A percentile compares a stretch with the other conserved stretches of the same genome.
These are phyloP conservation scores for Colletotrichum sp. DNA, from an alignment of 2,329 filamentous ascomycete genomes.

Conservation along the genomic window DNA sequence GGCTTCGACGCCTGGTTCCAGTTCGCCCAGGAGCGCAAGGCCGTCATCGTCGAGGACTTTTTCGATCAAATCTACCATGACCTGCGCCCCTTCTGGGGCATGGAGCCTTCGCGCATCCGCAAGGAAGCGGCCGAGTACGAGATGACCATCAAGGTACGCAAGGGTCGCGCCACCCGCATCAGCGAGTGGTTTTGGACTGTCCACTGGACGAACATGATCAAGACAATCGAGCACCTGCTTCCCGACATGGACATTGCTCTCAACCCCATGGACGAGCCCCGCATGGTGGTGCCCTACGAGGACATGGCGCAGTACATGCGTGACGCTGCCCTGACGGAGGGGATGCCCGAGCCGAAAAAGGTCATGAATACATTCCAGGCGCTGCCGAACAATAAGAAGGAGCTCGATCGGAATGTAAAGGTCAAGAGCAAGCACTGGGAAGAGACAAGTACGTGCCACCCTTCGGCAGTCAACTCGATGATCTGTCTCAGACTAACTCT, in stretches of 20 bases:
- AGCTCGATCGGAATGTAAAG: conserved; percentile 34
- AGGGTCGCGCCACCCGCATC: conserved; percentile 53
- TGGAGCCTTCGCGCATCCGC: conserved; percentile 52
- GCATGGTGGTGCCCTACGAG: conserved; percentile 68
- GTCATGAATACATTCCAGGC: conserved; percentile 49
- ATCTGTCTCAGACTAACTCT: background rate
- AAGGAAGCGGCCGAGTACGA: conserved; percentile 60
- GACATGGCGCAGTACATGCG: conserved; percentile 60
- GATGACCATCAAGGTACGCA: conserved; percentile 65
- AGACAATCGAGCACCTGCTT: conserved; percentile 57
- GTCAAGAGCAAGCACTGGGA: conserved; percentile 54
- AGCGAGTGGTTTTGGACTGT: conserved; percentile 65
- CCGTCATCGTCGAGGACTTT: conserved; percentile 51
- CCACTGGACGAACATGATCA: conserved; percentile 60
- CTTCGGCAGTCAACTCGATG: background rate
- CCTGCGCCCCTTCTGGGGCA: conserved; percentile 58
- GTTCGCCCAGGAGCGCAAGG: conserved; percentile 46
- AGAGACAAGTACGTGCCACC: conserved; percentile 45
- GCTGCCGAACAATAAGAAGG: conserved; percentile 42
- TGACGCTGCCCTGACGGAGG: conserved; percentile 53
- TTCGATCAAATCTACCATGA: conserved; percentile 62
- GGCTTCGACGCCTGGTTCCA: conserved; percentile 53
- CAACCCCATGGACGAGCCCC: conserved; percentile 72
- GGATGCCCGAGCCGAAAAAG: conserved; percentile 47
- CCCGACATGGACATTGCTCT: conserved; percentile 73